Conservation (phyloP, 1,284 basidiomycete genomes). For the Naganishia albida region DNA sequence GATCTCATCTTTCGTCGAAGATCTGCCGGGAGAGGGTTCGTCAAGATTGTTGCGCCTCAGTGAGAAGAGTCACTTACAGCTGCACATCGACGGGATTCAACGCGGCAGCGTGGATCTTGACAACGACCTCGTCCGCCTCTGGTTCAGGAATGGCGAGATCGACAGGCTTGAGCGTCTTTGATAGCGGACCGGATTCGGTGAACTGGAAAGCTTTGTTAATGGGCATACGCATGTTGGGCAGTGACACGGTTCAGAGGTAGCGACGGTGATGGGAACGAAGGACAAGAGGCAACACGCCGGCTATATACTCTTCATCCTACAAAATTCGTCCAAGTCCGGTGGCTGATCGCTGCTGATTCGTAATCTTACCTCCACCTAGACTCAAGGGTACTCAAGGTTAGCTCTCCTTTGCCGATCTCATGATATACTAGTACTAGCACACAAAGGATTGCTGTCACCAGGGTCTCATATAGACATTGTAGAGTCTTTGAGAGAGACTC, state of each 20-base stretch:
- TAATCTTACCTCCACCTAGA: neutral
- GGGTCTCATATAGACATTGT: too few relatives aligned
- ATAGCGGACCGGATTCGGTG: conserved; percentile 34
- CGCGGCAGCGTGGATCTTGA: conserved; percentile 65
- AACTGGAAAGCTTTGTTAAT: conserved; percentile 36
- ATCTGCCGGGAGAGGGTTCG: conserved; percentile 37
- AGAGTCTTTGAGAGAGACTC: too few relatives aligned
- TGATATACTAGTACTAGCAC: too few relatives aligned
- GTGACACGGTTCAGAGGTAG: neutral
- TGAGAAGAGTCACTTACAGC: conserved; percentile 31
- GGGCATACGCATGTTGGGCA: conserved; percentile 18
- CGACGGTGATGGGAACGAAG: neutral
- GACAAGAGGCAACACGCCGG: neutral
- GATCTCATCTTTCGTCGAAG: conserved; percentile 59
- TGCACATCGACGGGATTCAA: conserved; percentile 66
- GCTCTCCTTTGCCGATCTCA: too few relatives aligned
- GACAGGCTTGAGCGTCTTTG: conserved; percentile 32
- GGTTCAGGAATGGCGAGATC: conserved; percentile 26
- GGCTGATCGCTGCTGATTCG: neutral
- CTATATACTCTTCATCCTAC: neutral
- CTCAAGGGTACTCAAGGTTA: neutral
- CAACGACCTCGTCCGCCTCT: conserved; percentile 38
- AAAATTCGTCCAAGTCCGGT: too few relatives aligned
- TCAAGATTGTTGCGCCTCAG: neutral
- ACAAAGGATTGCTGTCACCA: too few relatives aligned